A percentile compares a stretch with the other conserved stretches of the same genome.
These are phyloP conservation scores for Gilbertella persicaria DNA, from an alignment of 371 early-diverging fungal genomes.

Conservation along the genomic window DNA sequence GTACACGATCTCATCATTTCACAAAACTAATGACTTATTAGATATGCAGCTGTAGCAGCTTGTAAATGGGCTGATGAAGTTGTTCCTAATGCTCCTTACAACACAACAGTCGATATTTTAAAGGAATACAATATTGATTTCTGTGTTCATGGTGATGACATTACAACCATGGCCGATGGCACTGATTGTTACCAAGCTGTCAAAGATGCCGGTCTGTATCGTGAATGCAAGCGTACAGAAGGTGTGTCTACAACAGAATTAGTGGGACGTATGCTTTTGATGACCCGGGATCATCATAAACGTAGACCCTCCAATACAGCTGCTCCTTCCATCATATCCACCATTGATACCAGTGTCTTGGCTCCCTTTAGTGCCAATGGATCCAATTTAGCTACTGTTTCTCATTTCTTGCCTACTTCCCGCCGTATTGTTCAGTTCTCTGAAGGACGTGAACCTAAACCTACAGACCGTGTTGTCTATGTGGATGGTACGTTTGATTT, in stretches of 20 bases:
- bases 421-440: constrained; percentile 88
- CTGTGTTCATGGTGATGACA: constrained; percentile 96
- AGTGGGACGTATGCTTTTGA: constrained; percentile 94
- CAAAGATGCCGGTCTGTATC: constrained; percentile 92
- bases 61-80: constrained; percentile 98
- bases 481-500: constrained; percentile 97
- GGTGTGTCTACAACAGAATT: constrained; percentile 95
- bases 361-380: constrained; percentile 16
- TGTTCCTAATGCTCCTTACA: constrained; percentile 93
- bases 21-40: constrained; percentile 12
- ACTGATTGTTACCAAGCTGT: constrained; percentile 94
- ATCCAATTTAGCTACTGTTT: constrained; percentile 41
- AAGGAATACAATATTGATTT: constrained; percentile 87
- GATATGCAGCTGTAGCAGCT: constrained; percentile 91
- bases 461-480: constrained; percentile 77
- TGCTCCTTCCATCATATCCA: constrained; percentile 1
- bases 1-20: constrained; percentile 23
- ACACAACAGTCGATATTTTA: constrained; percentile 83
- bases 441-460: constrained; percentile 74
- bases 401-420: constrained; percentile 88
- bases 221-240: constrained; percentile 91
- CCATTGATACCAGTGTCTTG: constrained; percentile 11
- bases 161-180: constrained; percentile 93
- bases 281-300: constrained; percentile 86
- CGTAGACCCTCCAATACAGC: constrained; percentile 8